These are phyloP conservation scores for Fusarium palustre DNA, from an alignment of 2,329 filamentous ascomycete species.

Conservation along the genomic window DNA sequence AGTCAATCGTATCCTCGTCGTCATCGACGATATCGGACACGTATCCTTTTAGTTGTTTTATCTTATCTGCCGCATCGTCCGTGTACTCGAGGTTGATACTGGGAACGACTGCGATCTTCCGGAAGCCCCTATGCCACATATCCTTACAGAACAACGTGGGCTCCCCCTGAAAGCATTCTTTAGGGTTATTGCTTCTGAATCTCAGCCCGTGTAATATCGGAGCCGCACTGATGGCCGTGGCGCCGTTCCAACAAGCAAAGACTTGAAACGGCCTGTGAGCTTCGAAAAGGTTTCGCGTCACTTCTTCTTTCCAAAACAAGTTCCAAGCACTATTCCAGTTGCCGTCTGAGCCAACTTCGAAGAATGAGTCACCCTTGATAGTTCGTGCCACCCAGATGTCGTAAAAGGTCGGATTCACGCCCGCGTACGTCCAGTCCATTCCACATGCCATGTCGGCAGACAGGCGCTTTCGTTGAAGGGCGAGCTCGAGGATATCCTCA, in stretches of 20 bases:
- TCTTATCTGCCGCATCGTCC: slow-evolving; percentile 56
- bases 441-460: slow-evolving; percentile 67
- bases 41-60: slow-evolving; percentile 65
- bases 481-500: slow-evolving; percentile 69
- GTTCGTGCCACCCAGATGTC: slow-evolving; percentile 67
- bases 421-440: slow-evolving; percentile 67
- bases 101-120: slow-evolving; percentile 67
- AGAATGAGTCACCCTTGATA: slow-evolving; percentile 66
- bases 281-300: too few species aligned
- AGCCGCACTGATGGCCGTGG: slow-evolving; percentile 61
- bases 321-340: slow-evolving; percentile 63
- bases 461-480: slow-evolving; percentile 60
- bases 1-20: slow-evolving; percentile 53
- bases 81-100: slow-evolving; percentile 67
- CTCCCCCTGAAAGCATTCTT: slow-evolving; percentile 67
- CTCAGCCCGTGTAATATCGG: slow-evolving; percentile 57
- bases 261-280: slow-evolving; percentile 60
- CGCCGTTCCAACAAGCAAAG: slow-evolving; percentile 72
- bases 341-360: slow-evolving; percentile 62
- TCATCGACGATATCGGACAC: slow-evolving; percentile 53
- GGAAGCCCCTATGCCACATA: slow-evolving; percentile 62
- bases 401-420: slow-evolving; percentile 63
- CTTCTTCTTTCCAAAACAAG: slow-evolving; percentile 60
- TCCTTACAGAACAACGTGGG: slow-evolving; percentile 69
- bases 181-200: slow-evolving; percentile 56